Conservation (phyloP, 257 asterid genomes). For the Nicotiana tabacum region DNA sequence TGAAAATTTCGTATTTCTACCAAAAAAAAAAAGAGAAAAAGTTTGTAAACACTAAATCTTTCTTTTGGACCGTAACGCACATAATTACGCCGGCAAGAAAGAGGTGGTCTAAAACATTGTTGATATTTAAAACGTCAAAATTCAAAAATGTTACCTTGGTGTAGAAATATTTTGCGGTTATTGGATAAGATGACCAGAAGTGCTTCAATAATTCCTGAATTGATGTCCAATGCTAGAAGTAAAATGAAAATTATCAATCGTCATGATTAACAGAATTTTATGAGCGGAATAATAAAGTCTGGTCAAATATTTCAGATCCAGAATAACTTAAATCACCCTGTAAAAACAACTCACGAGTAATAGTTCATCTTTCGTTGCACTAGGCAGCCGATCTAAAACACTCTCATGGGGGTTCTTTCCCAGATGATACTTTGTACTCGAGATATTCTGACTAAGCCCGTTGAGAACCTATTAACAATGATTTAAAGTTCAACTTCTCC, state of each 20-base stretch:
- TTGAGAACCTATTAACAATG: conserved; percentile 49
- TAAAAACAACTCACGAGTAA: conserved; percentile 54
- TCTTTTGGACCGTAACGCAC: background rate
- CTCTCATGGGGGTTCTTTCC: conserved; percentile 81
- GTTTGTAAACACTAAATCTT: background rate
- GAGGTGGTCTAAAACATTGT: background rate
- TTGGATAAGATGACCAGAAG: conserved; percentile 98
- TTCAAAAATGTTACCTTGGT: conserved; percentile 47
- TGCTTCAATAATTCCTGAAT: conserved; percentile 89
- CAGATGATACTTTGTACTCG: conserved; percentile 75
- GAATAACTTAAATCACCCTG: background rate
- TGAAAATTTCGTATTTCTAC: no score
- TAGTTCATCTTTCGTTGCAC: conserved; percentile 59
- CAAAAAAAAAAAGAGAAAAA: background rate
- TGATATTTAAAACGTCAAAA: background rate
- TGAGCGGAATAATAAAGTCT: background rate
- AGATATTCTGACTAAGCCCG: conserved; percentile 74
- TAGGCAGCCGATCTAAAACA: conserved; percentile 75
- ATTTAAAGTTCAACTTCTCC: conserved; percentile 7
- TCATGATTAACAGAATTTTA: background rate
- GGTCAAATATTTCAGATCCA: background rate
- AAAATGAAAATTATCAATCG: background rate
- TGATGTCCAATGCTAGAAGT: conserved; percentile 77
- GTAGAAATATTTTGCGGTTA: conserved; percentile 63
- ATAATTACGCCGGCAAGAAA: background rate